Evolutionary conservation across 345 rosid species (phyloP).

Genomic region (Eucalyptus guilfoylei): DNA sequence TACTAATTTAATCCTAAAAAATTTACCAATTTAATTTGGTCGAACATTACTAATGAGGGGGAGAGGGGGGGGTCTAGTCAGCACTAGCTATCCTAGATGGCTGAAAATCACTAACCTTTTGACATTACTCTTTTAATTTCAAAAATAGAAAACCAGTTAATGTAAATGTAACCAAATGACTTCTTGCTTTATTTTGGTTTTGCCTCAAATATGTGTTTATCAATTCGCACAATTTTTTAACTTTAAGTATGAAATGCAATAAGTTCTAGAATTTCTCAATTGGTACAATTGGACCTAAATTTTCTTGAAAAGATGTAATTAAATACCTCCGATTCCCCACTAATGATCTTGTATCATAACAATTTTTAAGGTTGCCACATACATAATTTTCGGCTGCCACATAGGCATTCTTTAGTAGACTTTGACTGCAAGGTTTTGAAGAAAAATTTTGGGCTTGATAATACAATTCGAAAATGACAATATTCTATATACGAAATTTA

Average conservation of each 20-base stretch:
- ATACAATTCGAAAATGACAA: background rate
- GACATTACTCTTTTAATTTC: background rate
- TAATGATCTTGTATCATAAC: background rate
- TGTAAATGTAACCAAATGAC: background rate
- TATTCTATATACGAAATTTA: background rate
- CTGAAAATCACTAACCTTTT: no score
- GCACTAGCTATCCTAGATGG: accelerated
- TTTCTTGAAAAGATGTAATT: background rate
- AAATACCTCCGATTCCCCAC: background rate
- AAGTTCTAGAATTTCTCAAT: background rate
- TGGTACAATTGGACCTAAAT: background rate
- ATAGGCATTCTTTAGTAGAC: background rate
- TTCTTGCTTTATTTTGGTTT: background rate
- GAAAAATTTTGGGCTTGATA: background rate
- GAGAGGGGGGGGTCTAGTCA: no score
- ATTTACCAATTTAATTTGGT: no score
- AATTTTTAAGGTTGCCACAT: background rate
- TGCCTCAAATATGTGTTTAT: background rate
- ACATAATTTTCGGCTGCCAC: background rate
- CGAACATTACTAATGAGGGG: no score
- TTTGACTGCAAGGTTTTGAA: background rate
- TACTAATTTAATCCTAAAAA: no score
- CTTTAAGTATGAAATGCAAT: background rate
- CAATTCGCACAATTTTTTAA: background rate
- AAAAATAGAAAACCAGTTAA: no score